Percentiles rank a stretch among this genome's conserved stretches.
These are phyloP conservation scores for Ashbya aceris DNA, from an alignment of 1,139 yeast species.

Conservation along the genomic window DNA sequence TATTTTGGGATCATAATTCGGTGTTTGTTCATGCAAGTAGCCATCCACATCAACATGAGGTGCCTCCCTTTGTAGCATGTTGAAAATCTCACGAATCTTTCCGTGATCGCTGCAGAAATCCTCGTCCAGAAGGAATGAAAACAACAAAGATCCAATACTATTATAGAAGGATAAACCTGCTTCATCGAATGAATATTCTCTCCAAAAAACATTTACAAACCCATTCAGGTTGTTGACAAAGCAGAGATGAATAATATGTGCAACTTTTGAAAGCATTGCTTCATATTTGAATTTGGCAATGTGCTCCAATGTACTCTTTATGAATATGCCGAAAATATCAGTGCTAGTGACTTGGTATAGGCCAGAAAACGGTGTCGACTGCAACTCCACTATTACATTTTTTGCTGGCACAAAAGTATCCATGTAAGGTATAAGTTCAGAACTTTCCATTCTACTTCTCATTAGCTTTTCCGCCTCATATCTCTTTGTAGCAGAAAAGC, in stretches of 20 bases:
- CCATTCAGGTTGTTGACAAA: constrained; percentile 28
- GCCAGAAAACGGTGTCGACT: constrained; percentile 31
- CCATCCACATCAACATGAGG: constrained; percentile 27
- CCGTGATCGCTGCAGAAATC: constrained; percentile 38
- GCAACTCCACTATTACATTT: constrained; percentile 26
- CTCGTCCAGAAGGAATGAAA: constrained; percentile 36
- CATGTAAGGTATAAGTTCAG: constrained; percentile 31
- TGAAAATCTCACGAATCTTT: constrained; percentile 47
- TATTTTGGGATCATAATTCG: constrained; percentile 24
- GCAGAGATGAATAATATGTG: constrained; percentile 64
- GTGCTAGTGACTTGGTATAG: constrained; percentile 45
- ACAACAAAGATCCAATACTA: constrained; percentile 39
- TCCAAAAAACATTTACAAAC: constrained; percentile 28
- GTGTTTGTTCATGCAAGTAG: constrained; percentile 29
- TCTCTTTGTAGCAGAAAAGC: constrained; percentile 65
- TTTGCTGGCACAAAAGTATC: constrained; percentile 47
- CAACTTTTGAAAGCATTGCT: constrained; percentile 43
- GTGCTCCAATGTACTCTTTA: constrained; percentile 41
- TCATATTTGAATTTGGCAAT: constrained; percentile 41
- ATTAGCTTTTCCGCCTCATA: constrained; percentile 55
- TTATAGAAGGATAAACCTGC: constrained; percentile 35
- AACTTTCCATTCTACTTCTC: constrained; percentile 26
- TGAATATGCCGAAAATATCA: constrained; percentile 41
- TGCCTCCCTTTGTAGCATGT: constrained; percentile 28
- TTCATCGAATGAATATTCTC: constrained; percentile 30